Conservation (phyloP, 2,329 filamentous ascomycete species). For the Venturia carpophila region DNA sequence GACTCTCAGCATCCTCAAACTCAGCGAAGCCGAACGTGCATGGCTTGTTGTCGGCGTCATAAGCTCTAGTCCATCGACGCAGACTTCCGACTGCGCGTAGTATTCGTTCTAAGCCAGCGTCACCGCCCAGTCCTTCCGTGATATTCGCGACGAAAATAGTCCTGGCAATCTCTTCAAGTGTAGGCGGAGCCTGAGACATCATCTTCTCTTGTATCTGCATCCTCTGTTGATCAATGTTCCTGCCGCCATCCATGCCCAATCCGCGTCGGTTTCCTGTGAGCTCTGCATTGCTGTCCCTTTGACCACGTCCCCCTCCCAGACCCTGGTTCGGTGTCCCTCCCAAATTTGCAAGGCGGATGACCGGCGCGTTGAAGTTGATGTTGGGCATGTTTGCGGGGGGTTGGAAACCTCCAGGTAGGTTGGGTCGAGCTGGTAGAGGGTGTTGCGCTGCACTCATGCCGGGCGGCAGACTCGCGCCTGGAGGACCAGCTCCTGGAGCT, state of each 20-base stretch:
- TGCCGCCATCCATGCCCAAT: slow-evolving; percentile 45
- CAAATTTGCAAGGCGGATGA: slow-evolving; percentile 83
- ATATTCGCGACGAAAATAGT: slow-evolving; percentile 88
- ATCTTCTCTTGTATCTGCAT: slow-evolving; percentile 59
- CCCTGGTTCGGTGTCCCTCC: slow-evolving; percentile 53
- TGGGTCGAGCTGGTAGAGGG: slow-evolving; percentile 70
- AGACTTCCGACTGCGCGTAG: slow-evolving; percentile 69
- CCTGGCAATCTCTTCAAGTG: slow-evolving; percentile 79
- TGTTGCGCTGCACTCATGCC: slow-evolving; percentile 68
- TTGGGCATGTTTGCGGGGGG: slow-evolving; percentile 87
- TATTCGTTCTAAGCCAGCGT: slow-evolving; percentile 71
- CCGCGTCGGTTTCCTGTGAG: slow-evolving; percentile 38
- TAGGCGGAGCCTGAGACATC: slow-evolving; percentile 70
- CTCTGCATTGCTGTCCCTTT: slow-evolving; percentile 39
- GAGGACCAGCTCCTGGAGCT: slow-evolving; percentile 70
- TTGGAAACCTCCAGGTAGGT: slow-evolving; percentile 77
- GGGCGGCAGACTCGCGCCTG: slow-evolving; percentile 70
- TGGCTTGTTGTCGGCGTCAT: slow-evolving; percentile 70
- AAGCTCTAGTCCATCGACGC: slow-evolving; percentile 75
- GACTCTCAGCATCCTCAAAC: slow-evolving; percentile 83
- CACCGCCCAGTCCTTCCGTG: slow-evolving; percentile 66
- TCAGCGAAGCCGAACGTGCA: slow-evolving; percentile 92
- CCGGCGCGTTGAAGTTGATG: slow-evolving; percentile 95
- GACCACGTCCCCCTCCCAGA: slow-evolving; percentile 38
- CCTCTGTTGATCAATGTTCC: slow-evolving; percentile 52